Evolutionary conservation across 2,329 filamentous ascomycete species (phyloP), one percentile per base, ranked within the genome.

Genomic region (Ceratocystis cacaofunesta): DNA sequence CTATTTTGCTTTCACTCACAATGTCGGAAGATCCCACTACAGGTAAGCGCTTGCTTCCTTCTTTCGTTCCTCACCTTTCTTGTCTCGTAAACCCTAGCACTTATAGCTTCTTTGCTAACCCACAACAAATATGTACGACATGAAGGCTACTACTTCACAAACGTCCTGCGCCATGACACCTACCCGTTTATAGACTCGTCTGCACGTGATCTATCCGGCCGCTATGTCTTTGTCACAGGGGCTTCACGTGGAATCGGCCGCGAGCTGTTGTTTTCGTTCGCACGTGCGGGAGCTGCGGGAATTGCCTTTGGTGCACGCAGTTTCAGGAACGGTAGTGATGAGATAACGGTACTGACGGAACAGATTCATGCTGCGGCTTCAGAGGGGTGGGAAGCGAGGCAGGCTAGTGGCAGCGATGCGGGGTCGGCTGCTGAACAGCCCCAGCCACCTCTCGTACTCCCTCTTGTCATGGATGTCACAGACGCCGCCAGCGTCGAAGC

Each of bases 231-330:
- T 66, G 78, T 86, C 62, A 82, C 78, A 0, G 83, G 82, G 7
- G 82, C 78, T 0, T 80, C 78, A 2, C 79, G 78, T 48, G 82
- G 82, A 2, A 78, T 84, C 44, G 83, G 84, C 5, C 75, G 74
- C 2, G 76, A 78, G 15, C 81, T 78, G 2, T 82, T 82, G 0
- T 70, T 81, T n/a, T 78, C 80, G 8, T 86, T 79, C 69, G 83
- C 82, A 22, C 74, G 74, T 69, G 82, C 82, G 3, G 79, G 80
- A 3, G 79, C 78, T 36, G 75, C 78, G 0, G 71, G 73, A 32
- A 81, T 87, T 65, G 79, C 78, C 17, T 74, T 86, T 22, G 78
- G 74, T 5, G 82, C 82, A 0, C 79, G 84, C 25, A 80, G 78
- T 2, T 69, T 73, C n/a, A 73, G 10, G 10, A 15, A 73, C 4